phyloP scores from a whole-genome alignment of 78 protist genomes.

The Guillardia theta region DNA sequence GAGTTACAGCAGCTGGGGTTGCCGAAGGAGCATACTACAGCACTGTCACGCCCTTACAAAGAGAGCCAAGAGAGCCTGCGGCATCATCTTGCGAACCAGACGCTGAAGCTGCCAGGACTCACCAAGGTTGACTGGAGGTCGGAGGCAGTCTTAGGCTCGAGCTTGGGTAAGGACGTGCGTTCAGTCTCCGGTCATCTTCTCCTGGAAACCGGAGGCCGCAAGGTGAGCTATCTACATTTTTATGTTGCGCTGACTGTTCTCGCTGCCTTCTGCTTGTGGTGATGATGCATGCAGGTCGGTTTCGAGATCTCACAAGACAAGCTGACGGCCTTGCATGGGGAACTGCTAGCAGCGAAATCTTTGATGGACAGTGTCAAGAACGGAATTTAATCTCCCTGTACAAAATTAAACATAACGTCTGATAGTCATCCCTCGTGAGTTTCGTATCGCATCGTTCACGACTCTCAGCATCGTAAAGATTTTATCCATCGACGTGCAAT shows the following conservation, averaged over 20 bases:
- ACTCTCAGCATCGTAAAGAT: too few species aligned
- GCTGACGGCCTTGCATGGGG: neutral
- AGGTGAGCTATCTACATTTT: neutral
- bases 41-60: neutral
- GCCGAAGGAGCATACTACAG: neutral
- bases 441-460: too few species aligned
- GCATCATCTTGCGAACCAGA: neutral
- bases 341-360: neutral
- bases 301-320: neutral
- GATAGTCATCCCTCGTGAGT: too few species aligned
- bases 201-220: neutral
- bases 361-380: too few species aligned
- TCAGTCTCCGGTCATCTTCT: neutral
- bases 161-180: neutral
- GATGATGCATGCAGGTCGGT: neutral
- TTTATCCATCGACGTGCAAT: too few species aligned
- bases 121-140: neutral
- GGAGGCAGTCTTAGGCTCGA: neutral
- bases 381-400: too few species aligned
- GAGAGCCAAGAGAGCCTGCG: neutral
- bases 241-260: neutral
- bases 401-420: too few species aligned
- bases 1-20: constrained; percentile 21
- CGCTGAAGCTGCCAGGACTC: neutral
- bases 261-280: neutral